phyloP scores from a whole-genome alignment of 2,329 filamentous ascomycete genomes.

The Myriosclerotinia scirpicola region DNA sequence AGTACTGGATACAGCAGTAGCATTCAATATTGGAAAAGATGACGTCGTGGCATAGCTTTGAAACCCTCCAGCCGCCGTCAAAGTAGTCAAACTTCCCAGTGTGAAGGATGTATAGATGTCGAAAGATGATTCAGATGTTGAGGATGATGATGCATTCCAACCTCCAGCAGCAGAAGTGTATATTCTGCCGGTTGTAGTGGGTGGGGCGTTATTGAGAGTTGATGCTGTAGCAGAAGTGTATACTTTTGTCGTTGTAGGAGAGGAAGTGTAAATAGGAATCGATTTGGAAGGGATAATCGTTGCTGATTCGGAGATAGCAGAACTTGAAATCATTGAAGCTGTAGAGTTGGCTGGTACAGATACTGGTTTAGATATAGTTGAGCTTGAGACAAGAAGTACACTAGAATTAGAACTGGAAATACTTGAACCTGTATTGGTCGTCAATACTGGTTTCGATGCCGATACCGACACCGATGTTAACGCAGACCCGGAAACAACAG shows the following conservation, averaged over 20 bases:
- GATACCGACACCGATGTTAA: no score
- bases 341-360: background rate
- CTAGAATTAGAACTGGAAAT: background rate
- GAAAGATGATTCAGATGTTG: slow-evolving; percentile 7
- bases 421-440: no score
- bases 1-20: background rate
- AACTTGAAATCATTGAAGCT: background rate
- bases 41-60: slow-evolving; percentile 19
- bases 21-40: background rate
- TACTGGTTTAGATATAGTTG: background rate
- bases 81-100: slow-evolving; percentile 21
- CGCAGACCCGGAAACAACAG: no score
- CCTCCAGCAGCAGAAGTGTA: slow-evolving; percentile 27
- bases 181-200: slow-evolving; percentile 13
- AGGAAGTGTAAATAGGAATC: background rate
- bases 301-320: background rate
- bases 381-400: background rate
- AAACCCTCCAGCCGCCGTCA: slow-evolving; percentile 29
- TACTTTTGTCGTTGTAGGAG: background rate
- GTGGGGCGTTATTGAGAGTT: background rate
- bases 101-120: slow-evolving; percentile 24
- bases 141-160: slow-evolving; percentile 32
- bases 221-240: background rate
- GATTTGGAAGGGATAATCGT: background rate
- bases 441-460: no score